Base-by-base conservation (phyloP, 108 stramenopile genomes). In the Parietichytrium sp. region DNA sequence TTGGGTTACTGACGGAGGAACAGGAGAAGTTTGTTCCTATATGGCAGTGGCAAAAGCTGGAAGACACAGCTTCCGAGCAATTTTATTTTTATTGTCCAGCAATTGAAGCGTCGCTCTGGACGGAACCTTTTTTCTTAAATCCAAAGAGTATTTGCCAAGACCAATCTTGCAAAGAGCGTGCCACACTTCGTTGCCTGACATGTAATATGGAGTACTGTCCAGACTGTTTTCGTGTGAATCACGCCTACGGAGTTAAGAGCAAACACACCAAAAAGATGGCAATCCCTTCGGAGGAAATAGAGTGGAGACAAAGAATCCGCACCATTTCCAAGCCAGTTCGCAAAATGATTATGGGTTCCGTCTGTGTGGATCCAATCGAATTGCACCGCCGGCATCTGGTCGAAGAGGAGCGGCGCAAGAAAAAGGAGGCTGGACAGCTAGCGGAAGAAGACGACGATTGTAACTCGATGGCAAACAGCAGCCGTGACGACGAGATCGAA, bases 31-130 rank as follows among this genome's bases (percentile, higher is more conserved):
- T 72, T 0, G 61, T 72, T 23, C 18, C 10, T 15, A n/a, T 45
- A 10, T 72, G 61, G 61, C 61, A 72, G 42, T 72, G 61, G 61
- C 61, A 72, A 45, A 72, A 72, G 42, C 36, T 72, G n/a, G 23
- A 45, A n/a, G 61, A 72, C 42, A 33, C 36, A 1, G 61, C 36
- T 33, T 45, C 38, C 0, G 45, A 72, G 61, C 61, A 72, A 42
- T 72, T 72, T 2, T 72, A 72, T 42, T 72, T 72, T 27, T 42
- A 72, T 25, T 72, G 61, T 20, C 61, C 61, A n/a, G 61, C 29
- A 7, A 16, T 45, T 6, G 38, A 72, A 25, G 61, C 23, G 15
- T 45, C 61, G 13, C 29, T 72, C 10, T 72, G 61, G 61, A 20
- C 61, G 23, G 61, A 72, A 25, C 61, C 61, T 0, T 72, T 45